These are phyloP conservation scores for Jaltomata sinuosa DNA, from an alignment of 257 asterid genomes.

Conservation along the genomic window DNA sequence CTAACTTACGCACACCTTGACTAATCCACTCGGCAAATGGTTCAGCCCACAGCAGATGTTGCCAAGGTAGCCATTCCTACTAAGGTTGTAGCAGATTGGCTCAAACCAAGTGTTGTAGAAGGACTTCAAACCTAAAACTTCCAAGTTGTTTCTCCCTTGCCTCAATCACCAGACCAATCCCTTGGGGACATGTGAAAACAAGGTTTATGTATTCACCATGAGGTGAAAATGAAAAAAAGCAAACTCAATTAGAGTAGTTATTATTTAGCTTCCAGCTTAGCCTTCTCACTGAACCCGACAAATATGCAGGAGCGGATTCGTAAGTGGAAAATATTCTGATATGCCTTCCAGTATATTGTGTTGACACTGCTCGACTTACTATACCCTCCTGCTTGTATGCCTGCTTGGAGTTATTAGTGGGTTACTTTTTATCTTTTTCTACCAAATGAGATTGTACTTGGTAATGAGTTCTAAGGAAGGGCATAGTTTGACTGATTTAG, in stretches of 20 bases:
- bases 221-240: not conserved
- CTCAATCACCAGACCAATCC: not conserved
- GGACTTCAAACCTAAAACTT: not conserved
- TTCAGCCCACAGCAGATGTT: not conserved
- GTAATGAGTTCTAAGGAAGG: not conserved
- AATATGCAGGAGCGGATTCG: not conserved
- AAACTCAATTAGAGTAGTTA: not conserved
- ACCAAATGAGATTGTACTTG: not conserved
- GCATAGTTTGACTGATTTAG: not conserved
- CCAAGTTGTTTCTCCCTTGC: not conserved
- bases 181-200: not conserved
- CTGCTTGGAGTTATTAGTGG: not conserved
- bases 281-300: not conserved
- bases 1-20: not conserved
- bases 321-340: not conserved
- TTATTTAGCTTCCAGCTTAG: not conserved
- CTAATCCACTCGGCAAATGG: not conserved
- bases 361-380: not conserved
- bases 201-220: not conserved
- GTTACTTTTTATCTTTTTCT: not conserved
- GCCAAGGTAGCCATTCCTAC: not conserved
- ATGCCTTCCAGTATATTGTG: too few species aligned
- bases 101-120: not conserved
- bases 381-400: not conserved
- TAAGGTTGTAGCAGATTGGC: not conserved